Evolutionary conservation across 306 rosid genomes (phyloP).

Genomic region (Lathyrus oleraceus): DNA sequence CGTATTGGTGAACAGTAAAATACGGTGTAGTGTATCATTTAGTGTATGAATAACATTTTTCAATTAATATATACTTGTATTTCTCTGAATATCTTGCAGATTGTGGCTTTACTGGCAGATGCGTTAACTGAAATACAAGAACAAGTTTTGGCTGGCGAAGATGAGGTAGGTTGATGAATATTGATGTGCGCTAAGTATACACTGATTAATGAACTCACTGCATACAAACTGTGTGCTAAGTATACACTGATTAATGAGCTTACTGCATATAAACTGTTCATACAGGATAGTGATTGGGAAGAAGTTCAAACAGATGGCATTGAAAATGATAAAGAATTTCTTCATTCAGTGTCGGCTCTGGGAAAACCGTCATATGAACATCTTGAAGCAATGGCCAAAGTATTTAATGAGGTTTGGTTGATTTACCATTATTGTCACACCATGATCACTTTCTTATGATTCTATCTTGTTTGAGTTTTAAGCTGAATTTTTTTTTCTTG

Average conservation of each 20-base stretch:
- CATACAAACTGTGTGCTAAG: slow-evolving; percentile 5
- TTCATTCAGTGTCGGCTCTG: slow-evolving; percentile 53
- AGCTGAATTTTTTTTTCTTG: not conserved
- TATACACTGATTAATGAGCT: slow-evolving; percentile 17
- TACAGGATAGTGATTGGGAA: slow-evolving; percentile 96
- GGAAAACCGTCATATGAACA: slow-evolving; percentile 66
- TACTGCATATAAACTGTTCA: slow-evolving; percentile 15
- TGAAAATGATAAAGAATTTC: slow-evolving; percentile 55
- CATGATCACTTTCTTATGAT: slow-evolving; percentile 1
- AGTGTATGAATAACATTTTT: no score
- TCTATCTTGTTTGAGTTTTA: slow-evolving; percentile 20
- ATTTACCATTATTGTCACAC: slow-evolving; percentile 8
- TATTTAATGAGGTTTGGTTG: slow-evolving; percentile 66
- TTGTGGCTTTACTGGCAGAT: slow-evolving; percentile 81
- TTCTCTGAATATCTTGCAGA: slow-evolving; percentile 50
- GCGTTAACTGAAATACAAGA: slow-evolving; percentile 84
- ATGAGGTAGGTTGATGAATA: slow-evolving; percentile 51
- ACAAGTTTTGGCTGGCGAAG: slow-evolving; percentile 67
- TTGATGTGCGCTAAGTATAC: slow-evolving; percentile 7
- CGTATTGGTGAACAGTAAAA: no score
- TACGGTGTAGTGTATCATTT: no score
- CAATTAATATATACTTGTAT: not conserved
- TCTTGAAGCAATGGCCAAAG: slow-evolving; percentile 87
- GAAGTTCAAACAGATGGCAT: slow-evolving; percentile 58
- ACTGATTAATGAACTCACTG: slow-evolving; percentile 7